A percentile compares a stretch with the other conserved stretches of the same genome.
These are phyloP conservation scores for Solanum chacoense DNA, from an alignment of 305 asterid species.

Conservation along the genomic window DNA sequence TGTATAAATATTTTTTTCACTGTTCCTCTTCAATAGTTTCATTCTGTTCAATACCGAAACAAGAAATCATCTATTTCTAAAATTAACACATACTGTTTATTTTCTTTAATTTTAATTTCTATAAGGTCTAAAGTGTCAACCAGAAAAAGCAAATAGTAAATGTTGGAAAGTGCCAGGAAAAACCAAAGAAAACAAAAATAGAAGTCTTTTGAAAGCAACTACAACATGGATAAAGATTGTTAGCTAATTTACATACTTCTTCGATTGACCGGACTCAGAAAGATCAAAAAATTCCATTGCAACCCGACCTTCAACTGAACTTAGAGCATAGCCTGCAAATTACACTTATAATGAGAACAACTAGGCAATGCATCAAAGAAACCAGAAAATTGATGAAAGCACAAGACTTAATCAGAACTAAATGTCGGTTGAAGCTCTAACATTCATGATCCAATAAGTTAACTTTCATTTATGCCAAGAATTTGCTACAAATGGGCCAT, in stretches of 20 bases:
- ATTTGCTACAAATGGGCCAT: background rate
- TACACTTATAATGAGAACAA: constrained; percentile 8
- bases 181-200: background rate
- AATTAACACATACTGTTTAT: background rate
- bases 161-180: background rate
- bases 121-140: background rate
- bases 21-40: background rate
- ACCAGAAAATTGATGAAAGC: background rate
- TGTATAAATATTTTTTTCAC: background rate
- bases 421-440: background rate
- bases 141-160: background rate
- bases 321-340: constrained; percentile 87
- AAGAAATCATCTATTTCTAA: background rate
- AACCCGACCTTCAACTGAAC: constrained; percentile 89
- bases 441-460: background rate
- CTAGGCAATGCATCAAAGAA: background rate
- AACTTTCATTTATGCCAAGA: background rate
- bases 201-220: background rate
- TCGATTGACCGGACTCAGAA: constrained; percentile 76
- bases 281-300: constrained; percentile 93
- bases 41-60: background rate
- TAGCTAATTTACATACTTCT: constrained; percentile 44
- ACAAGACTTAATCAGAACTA: background rate
- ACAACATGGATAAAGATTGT: background rate
- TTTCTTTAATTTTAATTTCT: background rate